Evolutionary conservation across 2,329 filamentous ascomycete species (phyloP), one percentile per base, ranked within the genome.

Genomic region (Cercospora zeina): DNA sequence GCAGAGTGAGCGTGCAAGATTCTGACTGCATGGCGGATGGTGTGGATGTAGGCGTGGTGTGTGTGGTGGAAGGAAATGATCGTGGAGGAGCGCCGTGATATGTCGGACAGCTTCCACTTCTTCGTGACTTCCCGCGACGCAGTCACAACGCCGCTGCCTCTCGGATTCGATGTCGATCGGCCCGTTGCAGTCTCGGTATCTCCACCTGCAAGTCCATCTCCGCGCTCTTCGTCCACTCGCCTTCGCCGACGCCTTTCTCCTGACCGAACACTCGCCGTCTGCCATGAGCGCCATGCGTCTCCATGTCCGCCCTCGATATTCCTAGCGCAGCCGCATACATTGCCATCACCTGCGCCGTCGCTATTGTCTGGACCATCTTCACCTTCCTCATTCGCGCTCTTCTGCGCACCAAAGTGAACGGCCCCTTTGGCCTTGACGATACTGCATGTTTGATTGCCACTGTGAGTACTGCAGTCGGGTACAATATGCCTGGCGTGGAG

Each of bases 371-470:
- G 67, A 65, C 69, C 1, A 47, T 67, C 14, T 57, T 71, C 21
- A 65, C 68, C 27, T 69, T 69, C 49, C n/a, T 59, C 8, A 67
- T 73, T 42, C 70, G 72, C 5, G 19, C 69, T 1, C 72, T 70
- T 64, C 65, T 73, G 10, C 68, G 72, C 11, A 27, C 65, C 3
- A 68, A 64, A 55, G 65, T 73, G 65, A 72, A 71, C 33, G 71
- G 70, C 0, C 72, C 72, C 0, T 65, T 72, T 13, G 69, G 71
- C 10, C 67, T 59, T 45, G 72, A 73, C 34, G 71, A 73, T 57
- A 60, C 54, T 31, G 61, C 68, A 4, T 73, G 72, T 61, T 54
- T 59, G 9, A 54, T 62, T 0, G 70, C 70, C 13, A 73, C 71
- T 1, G 45, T 70, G 8, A 19, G 63, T 55, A 1, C 4, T 19